Evolutionary conservation across 345 rosid species (phyloP).

Genomic region (Gynandropsis gynandra): DNA sequence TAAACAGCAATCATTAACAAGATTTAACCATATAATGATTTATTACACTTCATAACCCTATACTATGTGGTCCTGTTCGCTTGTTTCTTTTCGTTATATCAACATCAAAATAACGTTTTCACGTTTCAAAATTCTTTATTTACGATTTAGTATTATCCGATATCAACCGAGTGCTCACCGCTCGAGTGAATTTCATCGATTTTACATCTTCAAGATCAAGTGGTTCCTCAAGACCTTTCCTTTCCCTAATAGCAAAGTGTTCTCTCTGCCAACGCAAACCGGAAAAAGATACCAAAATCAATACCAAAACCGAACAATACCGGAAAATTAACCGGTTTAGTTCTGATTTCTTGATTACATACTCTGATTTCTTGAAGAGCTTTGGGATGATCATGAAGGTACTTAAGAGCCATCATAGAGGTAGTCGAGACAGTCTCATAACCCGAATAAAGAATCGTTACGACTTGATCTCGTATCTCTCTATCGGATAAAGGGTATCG

Average conservation of each 20-base stretch:
- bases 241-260: constrained; percentile 55
- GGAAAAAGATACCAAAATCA: neutral
- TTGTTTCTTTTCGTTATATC: neutral
- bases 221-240: constrained; percentile 60
- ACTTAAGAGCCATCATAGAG: constrained; percentile 88
- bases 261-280: constrained; percentile 48
- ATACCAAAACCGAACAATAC: neutral
- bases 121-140: neutral
- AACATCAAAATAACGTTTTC: neutral
- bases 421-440: constrained; percentile 86
- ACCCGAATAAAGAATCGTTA: constrained; percentile 72
- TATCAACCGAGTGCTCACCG: constrained; percentile 47
- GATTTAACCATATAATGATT: no score
- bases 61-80: neutral
- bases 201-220: constrained; percentile 57
- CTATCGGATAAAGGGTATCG: constrained; percentile 42
- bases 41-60: neutral
- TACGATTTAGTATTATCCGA: no score
- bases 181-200: constrained; percentile 81
- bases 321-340: neutral
- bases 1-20: neutral
- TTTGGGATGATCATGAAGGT: constrained; percentile 66
- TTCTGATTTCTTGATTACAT: constrained; percentile 16
- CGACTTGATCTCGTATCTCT: constrained; percentile 75
- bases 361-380: constrained; percentile 74